These are phyloP conservation scores for Stenogyne calaminthoides DNA, from an alignment of 305 asterid species.

Conservation along the genomic window DNA sequence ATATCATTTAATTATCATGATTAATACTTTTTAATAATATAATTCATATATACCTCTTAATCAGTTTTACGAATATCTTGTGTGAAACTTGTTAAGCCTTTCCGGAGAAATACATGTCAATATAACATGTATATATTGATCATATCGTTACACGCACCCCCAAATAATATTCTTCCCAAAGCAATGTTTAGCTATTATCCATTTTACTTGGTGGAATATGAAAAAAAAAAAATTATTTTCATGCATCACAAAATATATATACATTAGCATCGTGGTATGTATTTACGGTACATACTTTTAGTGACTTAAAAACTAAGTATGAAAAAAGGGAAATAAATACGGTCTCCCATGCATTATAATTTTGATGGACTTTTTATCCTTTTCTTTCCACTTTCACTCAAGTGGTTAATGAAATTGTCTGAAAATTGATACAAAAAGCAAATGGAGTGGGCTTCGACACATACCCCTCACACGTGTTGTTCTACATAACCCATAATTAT, in stretches of 20 bases:
- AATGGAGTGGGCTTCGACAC: slow-evolving; percentile 38
- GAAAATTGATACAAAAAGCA: slow-evolving; percentile 41
- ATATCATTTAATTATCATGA: no score
- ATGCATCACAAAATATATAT: background rate
- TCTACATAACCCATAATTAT: slow-evolving; percentile 48
- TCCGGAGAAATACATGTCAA: background rate
- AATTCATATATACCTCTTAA: no score
- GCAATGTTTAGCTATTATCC: no score
- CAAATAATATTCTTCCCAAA: no score
- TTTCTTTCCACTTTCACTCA: slow-evolving; percentile 39
- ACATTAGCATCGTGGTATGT: slow-evolving; percentile 9
- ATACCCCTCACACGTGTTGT: slow-evolving; percentile 70
- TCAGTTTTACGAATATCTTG: no score
- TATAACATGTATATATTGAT: background rate
- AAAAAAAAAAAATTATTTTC: background rate
- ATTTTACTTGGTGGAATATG: no score
- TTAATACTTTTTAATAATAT: no score
- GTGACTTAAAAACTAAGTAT: slow-evolving; percentile 45
- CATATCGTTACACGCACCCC: no score
- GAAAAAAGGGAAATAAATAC: slow-evolving; percentile 19
- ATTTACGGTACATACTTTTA: slow-evolving; percentile 29
- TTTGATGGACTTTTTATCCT: slow-evolving; percentile 28
- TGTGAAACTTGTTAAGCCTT: no score
- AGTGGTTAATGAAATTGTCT: slow-evolving; percentile 47
- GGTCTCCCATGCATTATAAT: slow-evolving; percentile 31